Evolutionary conservation across 108 stramenopile genomes (phyloP).

Genomic region (Cylindrotheca closterium): DNA sequence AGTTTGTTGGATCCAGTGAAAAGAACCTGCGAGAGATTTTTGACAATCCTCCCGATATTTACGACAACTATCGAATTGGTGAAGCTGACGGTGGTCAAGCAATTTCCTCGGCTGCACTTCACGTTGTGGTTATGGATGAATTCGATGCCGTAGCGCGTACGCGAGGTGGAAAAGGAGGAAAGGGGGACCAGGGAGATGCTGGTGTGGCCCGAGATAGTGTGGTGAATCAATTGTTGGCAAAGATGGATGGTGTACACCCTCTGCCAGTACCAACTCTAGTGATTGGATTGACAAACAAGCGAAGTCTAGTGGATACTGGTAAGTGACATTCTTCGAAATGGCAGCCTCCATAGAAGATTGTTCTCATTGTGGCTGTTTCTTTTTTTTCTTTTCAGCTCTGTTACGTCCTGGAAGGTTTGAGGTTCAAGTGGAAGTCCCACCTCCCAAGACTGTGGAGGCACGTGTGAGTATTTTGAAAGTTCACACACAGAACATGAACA

Average conservation of each 20-base stretch:
- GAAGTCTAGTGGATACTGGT: constrained; percentile 83
- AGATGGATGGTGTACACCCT: constrained; percentile 93
- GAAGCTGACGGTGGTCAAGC: constrained; percentile 59
- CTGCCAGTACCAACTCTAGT: constrained; percentile 85
- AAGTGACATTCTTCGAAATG: constrained; percentile 9
- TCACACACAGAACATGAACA: constrained; percentile 72
- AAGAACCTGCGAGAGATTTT: constrained; percentile 81
- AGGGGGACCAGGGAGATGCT: constrained; percentile 86
- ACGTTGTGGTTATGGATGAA: constrained; percentile 86
- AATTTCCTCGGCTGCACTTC: constrained; percentile 40
- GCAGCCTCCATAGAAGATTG: too few relatives aligned
- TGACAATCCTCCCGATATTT: constrained; percentile 78
- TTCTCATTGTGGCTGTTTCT: background rate
- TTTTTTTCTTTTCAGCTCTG: constrained; percentile 36
- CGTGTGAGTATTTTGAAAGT: constrained; percentile 75
- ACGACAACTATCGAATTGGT: constrained; percentile 52
- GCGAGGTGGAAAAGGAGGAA: constrained; percentile 66
- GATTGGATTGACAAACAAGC: constrained; percentile 92
- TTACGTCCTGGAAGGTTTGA: constrained; percentile 85
- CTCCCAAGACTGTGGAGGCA: constrained; percentile 67
- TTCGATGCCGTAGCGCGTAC: constrained; percentile 92
- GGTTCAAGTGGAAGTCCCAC: constrained; percentile 85
- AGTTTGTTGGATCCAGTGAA: constrained; percentile 87
- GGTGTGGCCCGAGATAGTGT: constrained; percentile 90
- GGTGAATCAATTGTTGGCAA: constrained; percentile 91